phyloP scores from a whole-genome alignment of 2,329 filamentous ascomycete genomes.

The Penicillium sp. region DNA sequence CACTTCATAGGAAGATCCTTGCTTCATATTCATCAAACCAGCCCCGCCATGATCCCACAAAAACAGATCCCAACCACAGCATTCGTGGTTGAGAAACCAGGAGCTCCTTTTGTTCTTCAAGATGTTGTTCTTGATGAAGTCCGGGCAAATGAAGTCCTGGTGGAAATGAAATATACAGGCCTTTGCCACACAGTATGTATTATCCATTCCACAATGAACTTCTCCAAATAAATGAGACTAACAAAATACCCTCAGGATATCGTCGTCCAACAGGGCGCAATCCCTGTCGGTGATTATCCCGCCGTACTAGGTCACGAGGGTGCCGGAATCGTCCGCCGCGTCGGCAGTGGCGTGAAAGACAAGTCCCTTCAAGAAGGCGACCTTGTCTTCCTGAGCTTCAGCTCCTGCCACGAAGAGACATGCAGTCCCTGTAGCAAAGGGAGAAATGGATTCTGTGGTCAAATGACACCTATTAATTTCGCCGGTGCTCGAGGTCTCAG shows the following conservation, averaged over 20 bases:
- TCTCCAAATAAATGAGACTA: background rate
- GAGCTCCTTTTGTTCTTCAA: conserved; percentile 23
- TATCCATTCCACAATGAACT: background rate
- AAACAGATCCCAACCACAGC: conserved; percentile 22
- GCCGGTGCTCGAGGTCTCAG: conserved; percentile 20
- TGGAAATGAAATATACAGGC: conserved; percentile 40
- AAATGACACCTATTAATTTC: conserved; percentile 28
- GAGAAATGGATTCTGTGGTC: conserved; percentile 22
- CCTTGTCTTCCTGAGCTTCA: conserved; percentile 30
- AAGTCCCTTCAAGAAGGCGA: conserved; percentile 34
- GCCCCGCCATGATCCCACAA: conserved; percentile 18
- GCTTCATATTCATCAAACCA: background rate
- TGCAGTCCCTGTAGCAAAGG: conserved; percentile 24
- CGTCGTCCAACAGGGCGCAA: conserved; percentile 27
- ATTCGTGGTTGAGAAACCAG: conserved; percentile 21
- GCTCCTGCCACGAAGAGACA: conserved; percentile 18
- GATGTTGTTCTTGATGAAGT: conserved; percentile 32
- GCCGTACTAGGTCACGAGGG: conserved; percentile 31
- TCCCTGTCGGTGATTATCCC: conserved; percentile 28
- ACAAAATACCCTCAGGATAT: conserved; percentile 22
- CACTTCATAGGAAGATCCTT: background rate
- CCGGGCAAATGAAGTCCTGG: conserved; percentile 32
- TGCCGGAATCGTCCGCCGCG: conserved; percentile 28
- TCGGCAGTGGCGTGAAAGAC: conserved; percentile 29
- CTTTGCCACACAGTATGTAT: conserved; percentile 34